A percentile compares a stretch with the other conserved stretches of the same genome.
These are phyloP conservation scores for Mycena galericulata DNA, from an alignment of 768 basidiomycete species.

Conservation along the genomic window DNA sequence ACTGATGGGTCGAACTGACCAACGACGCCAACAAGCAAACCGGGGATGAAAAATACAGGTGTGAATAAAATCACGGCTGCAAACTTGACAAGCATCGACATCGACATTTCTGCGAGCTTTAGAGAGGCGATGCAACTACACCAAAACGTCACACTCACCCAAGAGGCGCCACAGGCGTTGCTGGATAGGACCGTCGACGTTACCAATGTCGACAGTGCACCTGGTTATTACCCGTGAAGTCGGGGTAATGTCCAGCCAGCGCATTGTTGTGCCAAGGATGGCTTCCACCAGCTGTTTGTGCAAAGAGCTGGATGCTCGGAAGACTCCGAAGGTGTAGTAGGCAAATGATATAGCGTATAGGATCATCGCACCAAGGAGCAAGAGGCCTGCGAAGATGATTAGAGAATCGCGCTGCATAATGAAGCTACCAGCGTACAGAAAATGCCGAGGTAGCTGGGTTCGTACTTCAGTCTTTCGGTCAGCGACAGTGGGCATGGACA, in stretches of 20 bases:
- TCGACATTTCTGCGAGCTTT: constrained; percentile 12
- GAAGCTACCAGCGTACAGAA: background rate
- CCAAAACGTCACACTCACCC: constrained; percentile 40
- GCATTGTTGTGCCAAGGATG: constrained; percentile 69
- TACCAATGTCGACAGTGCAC: constrained; percentile 74
- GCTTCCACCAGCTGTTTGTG: constrained; percentile 65
- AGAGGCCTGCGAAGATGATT: constrained; percentile 35
- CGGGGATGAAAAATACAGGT: constrained; percentile 60
- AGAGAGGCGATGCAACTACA: background rate
- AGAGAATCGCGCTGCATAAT: no score
- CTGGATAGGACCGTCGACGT: constrained; percentile 61
- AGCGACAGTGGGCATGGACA: no score
- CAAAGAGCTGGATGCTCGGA: constrained; percentile 67
- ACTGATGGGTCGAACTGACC: no score
- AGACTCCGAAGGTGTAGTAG: constrained; percentile 59
- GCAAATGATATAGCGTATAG: constrained; percentile 49
- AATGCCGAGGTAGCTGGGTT: constrained; percentile 25
- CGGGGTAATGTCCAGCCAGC: constrained; percentile 63
- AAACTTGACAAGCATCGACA: constrained; percentile 56
- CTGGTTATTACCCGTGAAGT: constrained; percentile 71
- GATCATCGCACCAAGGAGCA: constrained; percentile 47
- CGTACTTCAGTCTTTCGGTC: background rate
- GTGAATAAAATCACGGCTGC: constrained; percentile 57
- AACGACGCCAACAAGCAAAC: constrained; percentile 52
- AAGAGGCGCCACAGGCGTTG: constrained; percentile 37